Evolutionary conservation across 495 filamentous ascomycete species (phyloP).

Genomic region (Oidiodendron maius): DNA sequence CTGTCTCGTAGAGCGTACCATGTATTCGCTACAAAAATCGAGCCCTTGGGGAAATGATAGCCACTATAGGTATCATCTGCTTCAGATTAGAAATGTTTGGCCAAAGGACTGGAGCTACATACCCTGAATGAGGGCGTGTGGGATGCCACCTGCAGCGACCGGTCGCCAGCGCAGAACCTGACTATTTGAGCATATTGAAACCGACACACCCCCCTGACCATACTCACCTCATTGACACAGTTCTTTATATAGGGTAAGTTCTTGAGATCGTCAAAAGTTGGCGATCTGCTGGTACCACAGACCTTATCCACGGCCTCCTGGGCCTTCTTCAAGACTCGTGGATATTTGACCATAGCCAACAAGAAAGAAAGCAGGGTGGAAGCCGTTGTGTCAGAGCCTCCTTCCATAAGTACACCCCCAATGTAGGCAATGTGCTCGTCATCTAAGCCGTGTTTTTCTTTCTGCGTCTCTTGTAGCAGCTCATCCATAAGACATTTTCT

Average conservation of each 20-base stretch:
- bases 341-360: conserved; percentile 18
- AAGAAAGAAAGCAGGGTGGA: conserved; percentile 15
- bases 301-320: conserved; percentile 26
- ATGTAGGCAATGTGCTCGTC: conserved; percentile 18
- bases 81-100: not conserved
- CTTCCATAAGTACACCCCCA: conserved; percentile 17
- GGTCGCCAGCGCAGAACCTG: conserved; percentile 32
- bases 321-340: conserved; percentile 15
- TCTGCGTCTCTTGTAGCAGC: not conserved
- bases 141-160: conserved; percentile 22
- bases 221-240: not conserved
- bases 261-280: conserved; percentile 3
- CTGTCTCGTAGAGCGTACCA: conserved; percentile 7
- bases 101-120: not conserved
- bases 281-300: conserved; percentile 19
- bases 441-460: conserved; percentile 16
- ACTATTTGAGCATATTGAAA: not conserved
- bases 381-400: conserved; percentile 14
- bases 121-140: conserved; percentile 20
- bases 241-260: conserved; percentile 8
- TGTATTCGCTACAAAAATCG: conserved; percentile 22
- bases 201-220: not conserved
- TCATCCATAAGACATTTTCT: conserved; percentile 12
- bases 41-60: conserved; percentile 28
- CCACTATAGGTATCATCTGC: conserved; percentile 28